phyloP scores from a whole-genome alignment of 2,329 filamentous ascomycete species.

The Cordyceps tenuipes region DNA sequence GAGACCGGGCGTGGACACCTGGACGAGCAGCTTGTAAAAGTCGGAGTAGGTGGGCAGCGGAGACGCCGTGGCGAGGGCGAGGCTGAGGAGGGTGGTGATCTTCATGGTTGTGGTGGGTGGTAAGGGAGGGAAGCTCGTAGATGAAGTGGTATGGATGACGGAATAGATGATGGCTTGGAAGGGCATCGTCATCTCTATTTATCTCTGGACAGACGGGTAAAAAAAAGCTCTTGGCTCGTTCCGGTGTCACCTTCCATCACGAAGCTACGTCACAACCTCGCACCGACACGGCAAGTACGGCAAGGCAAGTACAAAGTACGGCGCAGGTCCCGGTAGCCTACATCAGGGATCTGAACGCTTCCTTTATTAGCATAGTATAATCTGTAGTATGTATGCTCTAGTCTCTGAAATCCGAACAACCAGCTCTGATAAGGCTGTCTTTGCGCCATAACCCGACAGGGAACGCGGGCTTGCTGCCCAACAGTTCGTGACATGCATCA shows the following conservation, averaged over 20 bases:
- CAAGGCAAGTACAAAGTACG: too few relatives aligned
- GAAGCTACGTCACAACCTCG: slow-evolving; percentile 1
- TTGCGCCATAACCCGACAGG: background rate
- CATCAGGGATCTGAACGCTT: background rate
- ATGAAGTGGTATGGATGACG: background rate
- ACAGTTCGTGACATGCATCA: background rate
- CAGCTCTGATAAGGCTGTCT: background rate
- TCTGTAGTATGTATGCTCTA: too few relatives aligned
- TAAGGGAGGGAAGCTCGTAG: background rate
- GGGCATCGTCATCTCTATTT: background rate
- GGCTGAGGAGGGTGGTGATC: background rate
- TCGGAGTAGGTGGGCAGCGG: background rate
- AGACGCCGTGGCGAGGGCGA: background rate
- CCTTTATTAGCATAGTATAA: too few relatives aligned
- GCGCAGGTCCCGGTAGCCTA: background rate
- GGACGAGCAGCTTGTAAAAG: background rate
- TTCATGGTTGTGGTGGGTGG: background rate
- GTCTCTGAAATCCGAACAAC: background rate
- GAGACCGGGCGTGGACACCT: background rate
- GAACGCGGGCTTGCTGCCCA: background rate
- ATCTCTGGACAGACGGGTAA: background rate
- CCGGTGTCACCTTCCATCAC: background rate
- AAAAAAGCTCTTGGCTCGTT: background rate
- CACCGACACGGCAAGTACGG: background rate
- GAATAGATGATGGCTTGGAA: background rate